Percentiles rank a stretch among this genome's conserved stretches.
Evolutionary conservation across 345 rosid genomes (phyloP).

Genomic region (Camelina hispida): DNA sequence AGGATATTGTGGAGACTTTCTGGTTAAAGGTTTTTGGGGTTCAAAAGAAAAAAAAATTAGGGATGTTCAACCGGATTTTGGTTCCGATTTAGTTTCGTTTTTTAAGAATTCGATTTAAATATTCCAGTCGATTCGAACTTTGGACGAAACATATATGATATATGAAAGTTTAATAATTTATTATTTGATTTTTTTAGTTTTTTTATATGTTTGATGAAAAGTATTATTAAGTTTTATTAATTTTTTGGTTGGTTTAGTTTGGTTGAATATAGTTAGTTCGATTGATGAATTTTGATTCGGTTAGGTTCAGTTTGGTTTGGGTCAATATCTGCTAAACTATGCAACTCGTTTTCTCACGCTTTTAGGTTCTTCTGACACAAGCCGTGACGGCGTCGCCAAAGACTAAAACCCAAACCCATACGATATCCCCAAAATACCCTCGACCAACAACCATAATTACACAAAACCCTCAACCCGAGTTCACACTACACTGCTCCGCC

Average conservation of each 20-base stretch:
- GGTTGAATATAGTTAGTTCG: background rate
- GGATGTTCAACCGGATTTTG: background rate
- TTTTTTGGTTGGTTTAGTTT: too few species aligned
- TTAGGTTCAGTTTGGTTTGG: background rate
- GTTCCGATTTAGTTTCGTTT: too few species aligned
- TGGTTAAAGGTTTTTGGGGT: background rate
- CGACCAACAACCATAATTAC: constrained; percentile 14
- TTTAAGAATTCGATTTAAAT: too few species aligned
- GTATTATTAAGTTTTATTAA: too few species aligned
- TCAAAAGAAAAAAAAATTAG: too few species aligned
- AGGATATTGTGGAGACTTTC: background rate
- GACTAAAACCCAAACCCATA: background rate
- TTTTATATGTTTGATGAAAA: too few species aligned
- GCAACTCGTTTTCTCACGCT: background rate
- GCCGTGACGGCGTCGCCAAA: constrained; percentile 5
- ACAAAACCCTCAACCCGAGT: constrained; percentile 31
- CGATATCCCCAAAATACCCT: constrained; percentile 39
- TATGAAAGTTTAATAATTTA: too few species aligned
- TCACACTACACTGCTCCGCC: constrained; percentile 33
- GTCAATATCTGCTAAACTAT: background rate
- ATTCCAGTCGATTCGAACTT: too few species aligned
- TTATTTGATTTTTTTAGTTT: too few species aligned
- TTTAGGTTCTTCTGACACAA: constrained; percentile 30
- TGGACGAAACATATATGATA: too few species aligned
- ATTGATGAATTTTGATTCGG: background rate